Conservation (phyloP, 2,329 filamentous ascomycete species). For the Colletotrichum tamarilloi region DNA sequence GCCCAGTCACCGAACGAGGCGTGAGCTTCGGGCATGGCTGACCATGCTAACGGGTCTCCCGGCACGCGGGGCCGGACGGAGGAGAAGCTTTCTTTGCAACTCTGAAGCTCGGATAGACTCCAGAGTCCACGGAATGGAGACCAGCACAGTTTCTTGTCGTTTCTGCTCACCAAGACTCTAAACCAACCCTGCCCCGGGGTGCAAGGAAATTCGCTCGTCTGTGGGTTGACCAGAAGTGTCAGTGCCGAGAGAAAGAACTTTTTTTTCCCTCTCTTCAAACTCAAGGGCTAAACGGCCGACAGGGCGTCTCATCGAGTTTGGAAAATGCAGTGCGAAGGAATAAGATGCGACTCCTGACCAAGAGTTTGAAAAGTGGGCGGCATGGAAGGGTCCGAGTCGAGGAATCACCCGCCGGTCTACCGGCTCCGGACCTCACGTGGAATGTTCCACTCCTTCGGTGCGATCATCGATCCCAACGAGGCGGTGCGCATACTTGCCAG, state of each 20-base stretch:
- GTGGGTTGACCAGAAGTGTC: background rate
- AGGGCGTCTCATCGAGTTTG: slow-evolving; percentile 3
- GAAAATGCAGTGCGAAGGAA: background rate
- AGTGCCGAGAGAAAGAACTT: background rate
- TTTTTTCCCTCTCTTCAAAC: background rate
- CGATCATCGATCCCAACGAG: background rate
- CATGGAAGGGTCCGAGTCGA: background rate
- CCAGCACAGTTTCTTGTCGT: background rate
- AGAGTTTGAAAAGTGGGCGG: slow-evolving; percentile 4
- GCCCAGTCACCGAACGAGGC: background rate
- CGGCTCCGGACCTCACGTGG: background rate
- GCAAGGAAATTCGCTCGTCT: background rate
- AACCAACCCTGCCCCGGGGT: background rate
- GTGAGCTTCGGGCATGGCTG: background rate
- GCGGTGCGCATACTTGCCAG: background rate
- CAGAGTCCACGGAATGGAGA: background rate
- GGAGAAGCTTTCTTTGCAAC: background rate
- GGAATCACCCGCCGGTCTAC: background rate
- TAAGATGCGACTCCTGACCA: background rate
- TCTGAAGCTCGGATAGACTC: background rate
- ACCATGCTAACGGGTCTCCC: background rate
- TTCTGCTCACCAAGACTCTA: no score
- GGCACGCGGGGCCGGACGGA: background rate
- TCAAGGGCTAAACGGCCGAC: background rate
- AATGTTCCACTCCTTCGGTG: background rate